Evolutionary conservation across 768 basidiomycete species (phyloP).

Genomic region (Cubamyces sp.): DNA sequence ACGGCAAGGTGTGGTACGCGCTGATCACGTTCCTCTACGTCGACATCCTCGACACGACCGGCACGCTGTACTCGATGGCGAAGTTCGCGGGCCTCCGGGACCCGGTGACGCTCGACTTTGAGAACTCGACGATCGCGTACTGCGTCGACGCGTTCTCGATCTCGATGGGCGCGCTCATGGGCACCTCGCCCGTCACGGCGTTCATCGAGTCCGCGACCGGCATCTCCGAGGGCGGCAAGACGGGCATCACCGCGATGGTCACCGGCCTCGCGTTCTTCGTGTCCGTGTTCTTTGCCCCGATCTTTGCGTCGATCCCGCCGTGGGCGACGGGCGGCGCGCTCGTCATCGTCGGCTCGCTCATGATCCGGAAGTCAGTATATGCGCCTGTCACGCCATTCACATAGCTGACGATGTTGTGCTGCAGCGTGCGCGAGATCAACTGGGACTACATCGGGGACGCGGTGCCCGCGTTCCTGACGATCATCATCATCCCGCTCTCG

Average conservation of each 20-base stretch:
- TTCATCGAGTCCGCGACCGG: conserved; percentile 85
- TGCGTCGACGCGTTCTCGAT: conserved; percentile 84
- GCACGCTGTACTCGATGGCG: conserved; percentile 89
- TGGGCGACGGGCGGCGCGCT: conserved; percentile 91
- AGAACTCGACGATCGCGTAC: conserved; percentile 80
- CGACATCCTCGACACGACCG: conserved; percentile 71
- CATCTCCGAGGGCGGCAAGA: conserved; percentile 86
- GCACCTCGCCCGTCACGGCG: conserved; percentile 81
- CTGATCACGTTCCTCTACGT: conserved; percentile 90
- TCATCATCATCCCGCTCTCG: conserved; percentile 78
- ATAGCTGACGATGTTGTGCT: neutral
- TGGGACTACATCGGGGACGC: conserved; percentile 89
- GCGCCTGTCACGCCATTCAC: neutral
- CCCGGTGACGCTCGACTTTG: conserved; percentile 84
- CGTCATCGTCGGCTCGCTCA: conserved; percentile 84
- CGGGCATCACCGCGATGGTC: conserved; percentile 77
- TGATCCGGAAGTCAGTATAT: conserved; percentile 74
- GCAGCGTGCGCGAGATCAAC: conserved; percentile 79
- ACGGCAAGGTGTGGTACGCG: conserved; percentile 85
- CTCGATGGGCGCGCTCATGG: conserved; percentile 79
- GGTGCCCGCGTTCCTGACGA: conserved; percentile 84
- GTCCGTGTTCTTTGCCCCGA: conserved; percentile 85
- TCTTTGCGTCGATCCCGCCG: conserved; percentile 83
- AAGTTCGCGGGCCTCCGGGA: conserved; percentile 89
- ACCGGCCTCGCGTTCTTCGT: conserved; percentile 80